phyloP scores from a whole-genome alignment of 2,329 filamentous ascomycete species.

The Pseudofabraea citricarpa region DNA sequence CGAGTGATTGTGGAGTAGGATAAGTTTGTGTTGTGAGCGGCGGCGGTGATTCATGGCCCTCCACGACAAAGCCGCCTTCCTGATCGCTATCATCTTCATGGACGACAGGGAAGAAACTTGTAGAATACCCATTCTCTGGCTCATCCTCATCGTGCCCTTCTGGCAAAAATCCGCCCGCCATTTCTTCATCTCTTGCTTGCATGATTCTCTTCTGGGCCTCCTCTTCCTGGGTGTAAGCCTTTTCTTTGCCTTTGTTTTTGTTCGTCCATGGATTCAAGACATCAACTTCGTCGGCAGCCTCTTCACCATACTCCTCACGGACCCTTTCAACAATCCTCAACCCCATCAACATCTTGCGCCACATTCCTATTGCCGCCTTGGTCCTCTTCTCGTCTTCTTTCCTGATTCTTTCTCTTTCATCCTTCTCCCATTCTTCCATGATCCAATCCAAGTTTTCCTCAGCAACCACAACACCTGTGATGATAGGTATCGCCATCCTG shows the following conservation, averaged over 20 bases:
- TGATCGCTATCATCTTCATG: constrained; percentile 20
- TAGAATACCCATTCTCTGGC: constrained; percentile 5
- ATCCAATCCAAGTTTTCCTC: constrained; percentile 71
- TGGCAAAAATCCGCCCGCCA: constrained; percentile 57
- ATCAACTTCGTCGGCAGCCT: constrained; percentile 44
- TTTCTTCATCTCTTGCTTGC: constrained; percentile 40
- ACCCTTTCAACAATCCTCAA: constrained; percentile 77
- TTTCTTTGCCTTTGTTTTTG: constrained; percentile 27
- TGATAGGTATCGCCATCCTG: constrained; percentile 87
- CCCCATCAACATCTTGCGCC: constrained; percentile 85
- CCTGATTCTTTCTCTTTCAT: constrained; percentile 67
- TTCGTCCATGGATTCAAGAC: constrained; percentile 50
- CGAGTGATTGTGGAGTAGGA: constrained; percentile 16
- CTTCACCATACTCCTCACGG: constrained; percentile 67
- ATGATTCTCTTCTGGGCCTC: constrained; percentile 22
- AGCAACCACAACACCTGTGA: constrained; percentile 85
- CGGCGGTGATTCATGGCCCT: constrained; percentile 14
- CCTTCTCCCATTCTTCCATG: constrained; percentile 72
- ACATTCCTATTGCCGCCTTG: constrained; percentile 67
- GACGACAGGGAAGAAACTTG: constrained; percentile 25
- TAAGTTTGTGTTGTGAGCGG: constrained; percentile 13
- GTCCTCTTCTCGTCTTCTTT: constrained; percentile 82
- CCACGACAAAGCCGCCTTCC: constrained; percentile 22
- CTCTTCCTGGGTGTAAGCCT: constrained; percentile 19
- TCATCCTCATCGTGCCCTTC: constrained; percentile 49